Conservation (phyloP, 1,284 basidiomycete genomes). For the Microstroma glucosiphilum region DNA sequence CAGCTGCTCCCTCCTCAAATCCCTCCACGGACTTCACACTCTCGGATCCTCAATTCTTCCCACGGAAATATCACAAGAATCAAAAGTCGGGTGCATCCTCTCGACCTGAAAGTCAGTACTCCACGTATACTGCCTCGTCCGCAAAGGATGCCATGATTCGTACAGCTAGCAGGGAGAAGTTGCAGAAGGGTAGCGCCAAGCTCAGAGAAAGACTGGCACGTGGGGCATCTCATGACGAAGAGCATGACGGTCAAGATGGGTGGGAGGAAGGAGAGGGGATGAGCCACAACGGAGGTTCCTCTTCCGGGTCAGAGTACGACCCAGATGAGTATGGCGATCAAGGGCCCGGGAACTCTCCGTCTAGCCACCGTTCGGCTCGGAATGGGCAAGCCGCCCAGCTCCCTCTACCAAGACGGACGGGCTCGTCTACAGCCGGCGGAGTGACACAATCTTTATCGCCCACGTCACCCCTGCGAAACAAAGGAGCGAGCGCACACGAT, state of each 20-base stretch:
- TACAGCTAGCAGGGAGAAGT: neutral
- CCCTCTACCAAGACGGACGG: too few species aligned
- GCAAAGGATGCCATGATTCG: neutral
- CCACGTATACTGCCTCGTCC: neutral
- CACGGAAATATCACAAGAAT: neutral
- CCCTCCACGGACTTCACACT: neutral
- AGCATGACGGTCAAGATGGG: neutral
- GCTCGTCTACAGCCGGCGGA: too few species aligned
- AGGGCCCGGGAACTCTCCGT: too few species aligned
- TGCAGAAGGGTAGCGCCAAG: constrained; percentile 1
- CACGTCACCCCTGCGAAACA: too few species aligned
- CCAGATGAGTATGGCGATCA: neutral
- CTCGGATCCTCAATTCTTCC: constrained; percentile 1
- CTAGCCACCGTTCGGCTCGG: too few species aligned
- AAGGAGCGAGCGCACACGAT: too few species aligned
- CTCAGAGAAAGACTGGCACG: neutral
- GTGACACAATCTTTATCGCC: too few species aligned
- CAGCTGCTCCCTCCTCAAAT: too few species aligned
- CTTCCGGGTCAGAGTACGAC: neutral
- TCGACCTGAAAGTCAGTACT: neutral
- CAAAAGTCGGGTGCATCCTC: neutral
- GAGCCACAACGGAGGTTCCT: neutral
- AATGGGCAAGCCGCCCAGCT: too few species aligned
- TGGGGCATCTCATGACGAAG: neutral
- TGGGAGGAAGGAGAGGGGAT: too few species aligned